Base-by-base conservation (phyloP, 208 protist genomes). In the Balamuthia mandrillaris region DNA sequence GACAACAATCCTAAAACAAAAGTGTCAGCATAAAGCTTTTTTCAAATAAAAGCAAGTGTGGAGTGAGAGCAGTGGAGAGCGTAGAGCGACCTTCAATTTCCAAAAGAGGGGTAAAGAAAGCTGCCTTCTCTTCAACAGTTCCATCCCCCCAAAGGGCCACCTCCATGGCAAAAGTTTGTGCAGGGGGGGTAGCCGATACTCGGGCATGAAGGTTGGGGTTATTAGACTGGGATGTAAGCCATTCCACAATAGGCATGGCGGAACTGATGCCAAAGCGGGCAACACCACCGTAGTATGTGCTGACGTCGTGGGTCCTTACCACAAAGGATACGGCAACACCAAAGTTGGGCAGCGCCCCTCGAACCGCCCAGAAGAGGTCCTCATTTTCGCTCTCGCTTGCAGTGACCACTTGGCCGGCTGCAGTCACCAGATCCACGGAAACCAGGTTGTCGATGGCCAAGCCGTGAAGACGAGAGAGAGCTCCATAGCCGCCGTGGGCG, bases 271-370 rank as follows among this genome's bases (percentile, higher is more conserved):
- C 35, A 33, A 61, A 72, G 9, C 65, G 61, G 51, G 54, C 65
- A 29, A 33, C 52, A 7, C 79, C 79, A 0, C 65, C 18, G 1
- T 41, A 74, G 54, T 60, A 63, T 21, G 65, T 16, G 33, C 24
- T 72, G 18, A 68, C 51, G 24, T 63, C 42, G 51, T 60, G 37
- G 1, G 54, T 1, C 7, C 54, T 72, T 12, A 84, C 47, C 24
- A 21, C 27, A 44, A 84, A 84, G 10, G 49, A 31, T 21, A 77
- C 68, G 3, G 81, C 52, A 12, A 87, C 68, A 21, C 83, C 83
- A 81, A 66, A 87, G 21, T 87, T 87, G 44, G 33, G 39, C 29
- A 58, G 70, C 21, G 66, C 83, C 42, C 83, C 83, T 51, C 83
- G 61, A 21, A 87, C n/a, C 24, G 45, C 83, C 74, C 49, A 87